Evolutionary conservation across 345 rosid genomes (phyloP).

Genomic region (Arabidopsis thaliana): DNA sequence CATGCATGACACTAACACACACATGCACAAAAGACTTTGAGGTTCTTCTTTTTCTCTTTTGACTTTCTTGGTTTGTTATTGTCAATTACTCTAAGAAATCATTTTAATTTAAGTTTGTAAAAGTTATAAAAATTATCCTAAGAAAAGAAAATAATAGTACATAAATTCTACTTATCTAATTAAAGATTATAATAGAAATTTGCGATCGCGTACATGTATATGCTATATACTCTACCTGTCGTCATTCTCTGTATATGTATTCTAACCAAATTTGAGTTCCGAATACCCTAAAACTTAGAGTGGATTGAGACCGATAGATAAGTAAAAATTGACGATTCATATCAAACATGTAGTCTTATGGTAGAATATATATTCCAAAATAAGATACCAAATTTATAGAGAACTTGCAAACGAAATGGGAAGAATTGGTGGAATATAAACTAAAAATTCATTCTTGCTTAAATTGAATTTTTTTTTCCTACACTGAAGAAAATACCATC

Average conservation of each 20-base stretch:
- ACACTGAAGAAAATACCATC: not conserved
- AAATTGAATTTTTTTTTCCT: not conserved
- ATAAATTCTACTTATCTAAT: not conserved
- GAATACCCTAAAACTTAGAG: not conserved
- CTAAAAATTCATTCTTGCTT: not conserved
- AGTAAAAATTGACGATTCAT: not conserved
- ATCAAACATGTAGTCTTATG: not conserved
- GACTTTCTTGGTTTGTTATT: not conserved
- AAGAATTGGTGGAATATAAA: not conserved
- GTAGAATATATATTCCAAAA: not conserved
- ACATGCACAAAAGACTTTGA: not conserved
- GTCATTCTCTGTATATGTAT: not conserved
- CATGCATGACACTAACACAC: conserved; percentile 18
- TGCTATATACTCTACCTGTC: not conserved
- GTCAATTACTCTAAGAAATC: not conserved
- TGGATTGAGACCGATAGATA: not conserved
- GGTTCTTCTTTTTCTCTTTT: not conserved
- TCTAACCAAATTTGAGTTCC: not conserved
- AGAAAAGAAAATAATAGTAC: not conserved
- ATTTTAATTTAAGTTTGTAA: not conserved
- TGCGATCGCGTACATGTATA: not conserved
- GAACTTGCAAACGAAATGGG: not conserved
- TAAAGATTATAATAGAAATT: not conserved
- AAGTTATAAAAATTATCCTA: not conserved
- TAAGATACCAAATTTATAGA: not conserved